These are phyloP conservation scores for Mortierella hygrophila DNA, from an alignment of 192 early-diverging fungal genomes.

Conservation along the genomic window DNA sequence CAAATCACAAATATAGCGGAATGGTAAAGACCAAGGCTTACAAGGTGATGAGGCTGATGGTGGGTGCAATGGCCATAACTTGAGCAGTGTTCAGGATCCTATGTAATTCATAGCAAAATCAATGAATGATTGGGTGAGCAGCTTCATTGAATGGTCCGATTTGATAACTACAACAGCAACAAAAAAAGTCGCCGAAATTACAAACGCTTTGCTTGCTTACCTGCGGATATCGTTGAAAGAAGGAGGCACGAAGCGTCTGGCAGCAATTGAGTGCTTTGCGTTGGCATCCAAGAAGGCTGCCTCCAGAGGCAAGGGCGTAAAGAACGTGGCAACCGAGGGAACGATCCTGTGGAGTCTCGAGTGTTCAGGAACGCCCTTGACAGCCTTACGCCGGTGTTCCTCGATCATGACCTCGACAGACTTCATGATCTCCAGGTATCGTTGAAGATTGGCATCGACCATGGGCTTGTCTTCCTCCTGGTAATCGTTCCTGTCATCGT, in stretches of 20 bases:
- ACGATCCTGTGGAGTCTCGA: conserved; percentile 84
- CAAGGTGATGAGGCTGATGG: conserved; percentile 87
- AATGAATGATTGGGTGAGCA: background rate
- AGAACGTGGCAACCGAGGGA: conserved; percentile 87
- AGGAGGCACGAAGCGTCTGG: conserved; percentile 87
- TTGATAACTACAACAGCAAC: background rate
- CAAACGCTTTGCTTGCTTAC: conserved; percentile 18
- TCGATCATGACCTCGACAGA: conserved; percentile 85
- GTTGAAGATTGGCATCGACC: conserved; percentile 70
- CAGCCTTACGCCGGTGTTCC: conserved; percentile 57
- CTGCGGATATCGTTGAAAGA: conserved; percentile 93
- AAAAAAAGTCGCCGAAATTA: background rate
- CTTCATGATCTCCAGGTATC: conserved; percentile 85
- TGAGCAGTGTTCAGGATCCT: conserved; percentile 93
- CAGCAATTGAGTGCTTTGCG: conserved; percentile 75
- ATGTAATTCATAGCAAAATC: background rate
- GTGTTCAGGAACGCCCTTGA: conserved; percentile 70
- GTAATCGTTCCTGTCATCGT: conserved; percentile 41
- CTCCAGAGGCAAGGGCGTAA: conserved; percentile 83
- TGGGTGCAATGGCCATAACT: conserved; percentile 77
- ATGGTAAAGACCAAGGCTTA: conserved; percentile 37
- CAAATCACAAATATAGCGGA: background rate
- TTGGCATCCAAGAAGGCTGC: conserved; percentile 81
- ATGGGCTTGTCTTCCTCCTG: conserved; percentile 52
- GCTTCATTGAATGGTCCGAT: background rate